phyloP scores from a whole-genome alignment of 83 land plant species.

The Thuja plicata region DNA sequence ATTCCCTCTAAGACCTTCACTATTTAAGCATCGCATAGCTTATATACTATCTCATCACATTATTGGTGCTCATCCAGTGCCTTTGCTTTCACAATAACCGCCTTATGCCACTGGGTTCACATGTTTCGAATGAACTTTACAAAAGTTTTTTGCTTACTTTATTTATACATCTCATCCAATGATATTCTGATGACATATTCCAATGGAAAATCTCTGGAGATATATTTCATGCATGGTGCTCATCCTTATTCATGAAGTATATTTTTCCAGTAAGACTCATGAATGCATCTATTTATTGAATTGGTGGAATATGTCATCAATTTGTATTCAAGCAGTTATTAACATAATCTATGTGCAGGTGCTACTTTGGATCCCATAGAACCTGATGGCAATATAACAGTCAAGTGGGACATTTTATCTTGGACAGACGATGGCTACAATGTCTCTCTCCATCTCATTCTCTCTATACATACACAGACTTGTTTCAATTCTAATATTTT shows the following conservation, averaged over 20 bases:
- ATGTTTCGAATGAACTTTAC: background rate
- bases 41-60: background rate
- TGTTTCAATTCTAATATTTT: background rate
- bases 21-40: background rate
- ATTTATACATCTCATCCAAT: background rate
- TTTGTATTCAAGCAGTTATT: background rate
- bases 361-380: slow-evolving; percentile 56
- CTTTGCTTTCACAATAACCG: background rate
- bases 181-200: background rate
- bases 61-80: background rate
- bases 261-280: background rate
- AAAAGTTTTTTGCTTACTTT: too few species aligned
- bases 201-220: slow-evolving; percentile 1
- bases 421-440: slow-evolving; percentile 29
- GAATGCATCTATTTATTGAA: background rate
- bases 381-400: slow-evolving; percentile 76
- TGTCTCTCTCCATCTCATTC: slow-evolving; percentile 12
- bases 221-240: background rate
- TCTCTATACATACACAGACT: background rate
- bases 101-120: background rate
- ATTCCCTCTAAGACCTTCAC: background rate
- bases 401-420: slow-evolving; percentile 63
- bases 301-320: background rate
- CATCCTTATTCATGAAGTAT: background rate
- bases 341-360: background rate